A percentile compares a stretch with the other conserved stretches of the same genome.
phyloP scores from a whole-genome alignment of 1,284 basidiomycete genomes.

The Pyrrhoderma noxium region DNA sequence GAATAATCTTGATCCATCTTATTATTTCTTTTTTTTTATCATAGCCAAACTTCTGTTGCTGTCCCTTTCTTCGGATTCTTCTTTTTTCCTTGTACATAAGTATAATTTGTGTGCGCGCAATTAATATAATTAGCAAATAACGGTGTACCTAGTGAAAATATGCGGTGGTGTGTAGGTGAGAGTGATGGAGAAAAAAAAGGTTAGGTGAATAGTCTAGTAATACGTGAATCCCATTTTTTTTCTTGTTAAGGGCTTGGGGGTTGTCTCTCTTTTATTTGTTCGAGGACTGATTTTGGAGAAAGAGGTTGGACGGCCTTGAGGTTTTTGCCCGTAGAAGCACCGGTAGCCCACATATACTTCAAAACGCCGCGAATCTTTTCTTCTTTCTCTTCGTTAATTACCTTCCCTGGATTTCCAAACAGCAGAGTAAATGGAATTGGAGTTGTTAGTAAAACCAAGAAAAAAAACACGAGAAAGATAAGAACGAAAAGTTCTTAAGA shows the following conservation, averaged over 20 bases:
- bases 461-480: not conserved
- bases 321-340: slow-evolving; percentile 16
- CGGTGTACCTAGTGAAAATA: too few species aligned
- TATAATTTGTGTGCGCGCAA: too few species aligned
- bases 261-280: not conserved
- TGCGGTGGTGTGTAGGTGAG: too few species aligned
- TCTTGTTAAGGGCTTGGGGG: too few species aligned
- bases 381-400: slow-evolving; percentile 26
- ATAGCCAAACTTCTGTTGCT: not conserved
- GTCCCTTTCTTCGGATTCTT: slow-evolving; percentile 2
- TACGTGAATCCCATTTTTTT: too few species aligned
- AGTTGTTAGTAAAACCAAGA: not conserved
- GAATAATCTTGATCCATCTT: too few species aligned
- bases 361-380: slow-evolving; percentile 32
- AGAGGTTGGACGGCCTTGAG: slow-evolving; percentile 4
- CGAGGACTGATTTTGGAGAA: slow-evolving; percentile 5
- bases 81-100: not conserved
- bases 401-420: slow-evolving; percentile 27
- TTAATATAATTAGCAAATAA: too few species aligned
- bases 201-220: too few species aligned
- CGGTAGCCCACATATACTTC: slow-evolving; percentile 34
- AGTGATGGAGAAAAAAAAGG: too few species aligned
- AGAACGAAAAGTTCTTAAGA: not conserved
- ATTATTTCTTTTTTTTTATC: not conserved
- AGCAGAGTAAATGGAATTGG: not conserved